Evolutionary conservation across 257 asterid genomes (phyloP).

Genomic region (Cordia subcordata): DNA sequence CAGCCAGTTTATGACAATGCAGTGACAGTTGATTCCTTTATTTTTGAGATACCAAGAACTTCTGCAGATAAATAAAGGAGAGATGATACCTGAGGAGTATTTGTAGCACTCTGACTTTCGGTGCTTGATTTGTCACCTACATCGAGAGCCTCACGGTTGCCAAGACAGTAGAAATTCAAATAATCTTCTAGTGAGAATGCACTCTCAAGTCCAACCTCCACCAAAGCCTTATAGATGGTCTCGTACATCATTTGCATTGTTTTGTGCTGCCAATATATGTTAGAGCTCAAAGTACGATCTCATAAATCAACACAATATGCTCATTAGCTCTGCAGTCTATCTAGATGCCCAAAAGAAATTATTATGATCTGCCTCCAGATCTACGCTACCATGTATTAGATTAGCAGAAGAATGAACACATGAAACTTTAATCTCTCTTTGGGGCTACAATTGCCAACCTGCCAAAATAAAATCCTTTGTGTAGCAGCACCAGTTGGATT

Average conservation of each 20-base stretch:
- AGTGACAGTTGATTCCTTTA: background rate
- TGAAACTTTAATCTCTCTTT: no score
- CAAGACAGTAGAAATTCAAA: slow-evolving; percentile 85
- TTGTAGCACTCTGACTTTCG: slow-evolving; percentile 42
- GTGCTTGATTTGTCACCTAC: slow-evolving; percentile 3
- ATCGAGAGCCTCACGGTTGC: slow-evolving; percentile 73
- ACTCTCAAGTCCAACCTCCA: slow-evolving; percentile 90
- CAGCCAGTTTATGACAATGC: no score
- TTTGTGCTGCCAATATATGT: slow-evolving; percentile 51
- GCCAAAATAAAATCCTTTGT: slow-evolving; percentile 95
- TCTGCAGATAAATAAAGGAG: background rate
- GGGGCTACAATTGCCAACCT: no score
- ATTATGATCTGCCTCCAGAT: no score
- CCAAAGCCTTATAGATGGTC: slow-evolving; percentile 85
- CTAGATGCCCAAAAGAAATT: no score
- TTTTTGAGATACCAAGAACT: background rate
- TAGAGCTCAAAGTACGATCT: background rate
- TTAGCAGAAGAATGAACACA: no score
- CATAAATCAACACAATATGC: background rate
- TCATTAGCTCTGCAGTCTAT: background rate
- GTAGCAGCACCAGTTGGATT: slow-evolving; percentile 95
- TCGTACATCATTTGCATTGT: slow-evolving; percentile 99
- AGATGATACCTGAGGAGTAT: slow-evolving; percentile 74
- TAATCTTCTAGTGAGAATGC: slow-evolving; percentile 81
- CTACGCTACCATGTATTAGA: no score